Conservation (phyloP, 768 basidiomycete species). For the Gelatoporia subvermispora region DNA sequence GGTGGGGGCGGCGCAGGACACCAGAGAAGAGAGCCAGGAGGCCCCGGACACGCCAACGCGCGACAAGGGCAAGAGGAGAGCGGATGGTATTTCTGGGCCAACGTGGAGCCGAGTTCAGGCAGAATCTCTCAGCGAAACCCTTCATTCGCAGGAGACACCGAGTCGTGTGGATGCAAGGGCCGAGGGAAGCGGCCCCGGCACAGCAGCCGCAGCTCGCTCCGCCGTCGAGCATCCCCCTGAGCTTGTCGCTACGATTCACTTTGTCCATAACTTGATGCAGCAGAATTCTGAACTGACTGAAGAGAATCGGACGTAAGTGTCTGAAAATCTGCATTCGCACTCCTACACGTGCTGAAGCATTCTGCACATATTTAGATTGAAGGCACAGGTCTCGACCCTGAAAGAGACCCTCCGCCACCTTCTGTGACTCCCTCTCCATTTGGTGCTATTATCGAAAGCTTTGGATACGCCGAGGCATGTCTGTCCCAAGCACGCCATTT, state of each 20-base stretch:
- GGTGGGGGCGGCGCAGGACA: not conserved
- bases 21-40: not conserved
- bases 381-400: slow-evolving; percentile 10
- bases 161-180: not conserved
- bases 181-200: slow-evolving; percentile 1
- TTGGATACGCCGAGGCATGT: no score
- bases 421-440: not conserved
- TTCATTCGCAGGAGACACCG: not conserved
- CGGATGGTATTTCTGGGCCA: not conserved
- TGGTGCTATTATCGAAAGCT: no score
- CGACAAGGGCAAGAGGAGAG: slow-evolving; percentile 8
- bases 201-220: not conserved
- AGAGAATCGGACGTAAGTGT: slow-evolving; percentile 11
- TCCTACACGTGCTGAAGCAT: slow-evolving; percentile 1
- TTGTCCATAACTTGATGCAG: slow-evolving; percentile 8
- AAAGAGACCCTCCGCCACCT: not conserved
- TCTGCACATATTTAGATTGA: slow-evolving; percentile 4
- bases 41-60: slow-evolving; percentile 1
- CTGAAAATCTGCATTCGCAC: not conserved
- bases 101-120: no score
- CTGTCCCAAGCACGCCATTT: no score
- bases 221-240: not conserved
- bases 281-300: slow-evolving; percentile 12
- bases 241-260: slow-evolving; percentile 3
- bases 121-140: not conserved